A percentile compares a stretch with the other conserved stretches of the same genome.
Evolutionary conservation across 2,329 filamentous ascomycete genomes (phyloP).

Genomic region (Waltergamsia citrina): DNA sequence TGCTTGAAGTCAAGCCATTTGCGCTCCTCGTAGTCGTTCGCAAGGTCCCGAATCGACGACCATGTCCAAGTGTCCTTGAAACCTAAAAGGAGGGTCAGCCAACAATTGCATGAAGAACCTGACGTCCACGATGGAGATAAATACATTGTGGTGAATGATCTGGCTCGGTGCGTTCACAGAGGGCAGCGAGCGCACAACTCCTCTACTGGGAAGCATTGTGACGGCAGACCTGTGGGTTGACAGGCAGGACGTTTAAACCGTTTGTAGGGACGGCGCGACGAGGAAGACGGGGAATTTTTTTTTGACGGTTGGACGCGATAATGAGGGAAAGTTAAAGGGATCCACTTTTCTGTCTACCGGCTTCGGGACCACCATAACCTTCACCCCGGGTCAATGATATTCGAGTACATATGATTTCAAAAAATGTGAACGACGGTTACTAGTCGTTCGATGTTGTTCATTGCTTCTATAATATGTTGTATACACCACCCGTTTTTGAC

Average conservation of each 20-base stretch:
- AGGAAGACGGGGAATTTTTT: constrained; percentile 8
- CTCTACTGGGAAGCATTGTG: constrained; percentile 36
- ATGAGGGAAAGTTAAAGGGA: neutral
- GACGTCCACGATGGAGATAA: constrained; percentile 3
- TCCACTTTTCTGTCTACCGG: constrained; percentile 4
- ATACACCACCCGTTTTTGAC: no score
- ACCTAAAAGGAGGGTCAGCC: constrained; percentile 2
- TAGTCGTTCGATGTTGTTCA: no score
- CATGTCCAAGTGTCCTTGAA: constrained; percentile 18
- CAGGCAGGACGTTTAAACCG: neutral
- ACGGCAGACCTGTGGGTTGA: constrained; percentile 10
- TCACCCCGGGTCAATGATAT: no score
- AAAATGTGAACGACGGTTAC: no score
- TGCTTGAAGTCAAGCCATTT: constrained; percentile 8
- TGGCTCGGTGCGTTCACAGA: constrained; percentile 20
- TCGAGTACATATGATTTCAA: no score
- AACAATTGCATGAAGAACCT: neutral
- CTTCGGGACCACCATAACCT: no score
- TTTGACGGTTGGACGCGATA: constrained; percentile 8
- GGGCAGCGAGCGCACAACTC: constrained; percentile 28
- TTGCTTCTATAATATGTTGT: no score
- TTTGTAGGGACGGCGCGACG: neutral
- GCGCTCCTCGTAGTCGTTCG: constrained; percentile 10
- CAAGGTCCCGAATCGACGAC: constrained; percentile 24
- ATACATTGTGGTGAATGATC: constrained; percentile 17